Conservation (phyloP, 2,329 filamentous ascomycete species). For the Tolypocladium paradoxum region DNA sequence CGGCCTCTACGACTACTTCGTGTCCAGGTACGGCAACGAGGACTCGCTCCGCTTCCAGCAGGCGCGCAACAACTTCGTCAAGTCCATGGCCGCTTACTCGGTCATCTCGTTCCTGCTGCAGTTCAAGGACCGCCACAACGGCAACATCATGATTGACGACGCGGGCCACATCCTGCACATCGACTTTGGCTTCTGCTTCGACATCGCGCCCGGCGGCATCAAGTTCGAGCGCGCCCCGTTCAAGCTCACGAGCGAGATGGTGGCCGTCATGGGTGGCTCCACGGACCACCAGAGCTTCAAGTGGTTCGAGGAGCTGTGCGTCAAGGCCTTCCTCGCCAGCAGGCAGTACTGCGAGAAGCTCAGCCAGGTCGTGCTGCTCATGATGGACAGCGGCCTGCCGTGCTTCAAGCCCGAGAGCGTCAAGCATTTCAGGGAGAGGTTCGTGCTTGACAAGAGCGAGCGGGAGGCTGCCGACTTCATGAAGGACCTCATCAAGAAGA, state of each 20-base stretch:
- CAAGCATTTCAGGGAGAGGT: constrained; percentile 81
- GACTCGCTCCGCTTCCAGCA: constrained; percentile 92
- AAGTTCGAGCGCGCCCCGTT: constrained; percentile 97
- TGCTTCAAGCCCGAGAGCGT: constrained; percentile 98
- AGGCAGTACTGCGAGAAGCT: constrained; percentile 83
- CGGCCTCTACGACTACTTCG: constrained; percentile 95
- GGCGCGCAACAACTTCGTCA: constrained; percentile 94
- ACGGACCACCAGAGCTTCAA: constrained; percentile 79
- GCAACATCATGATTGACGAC: constrained; percentile 99
- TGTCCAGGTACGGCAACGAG: constrained; percentile 94
- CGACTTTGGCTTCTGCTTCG: constrained; percentile 98
- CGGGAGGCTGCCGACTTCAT: constrained; percentile 93
- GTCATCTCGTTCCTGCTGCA: constrained; percentile 94
- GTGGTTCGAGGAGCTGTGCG: constrained; percentile 91
- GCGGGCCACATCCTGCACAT: constrained; percentile 96
- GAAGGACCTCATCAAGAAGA: constrained; percentile 79
- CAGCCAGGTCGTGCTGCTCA: constrained; percentile 78
- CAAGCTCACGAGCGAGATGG: constrained; percentile 95
- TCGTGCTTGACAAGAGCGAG: constrained; percentile 85
- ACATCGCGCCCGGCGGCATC: constrained; percentile 92
- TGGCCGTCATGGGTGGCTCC: constrained; percentile 94
- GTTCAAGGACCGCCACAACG: constrained; percentile 98
- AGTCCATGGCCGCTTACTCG: constrained; percentile 97
- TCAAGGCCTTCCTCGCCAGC: constrained; percentile 88
- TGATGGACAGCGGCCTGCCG: constrained; percentile 91